A percentile compares a stretch with the other conserved stretches of the same genome.
Conservation (phyloP, 441 rosid species). For the Erysimum pusillum region DNA sequence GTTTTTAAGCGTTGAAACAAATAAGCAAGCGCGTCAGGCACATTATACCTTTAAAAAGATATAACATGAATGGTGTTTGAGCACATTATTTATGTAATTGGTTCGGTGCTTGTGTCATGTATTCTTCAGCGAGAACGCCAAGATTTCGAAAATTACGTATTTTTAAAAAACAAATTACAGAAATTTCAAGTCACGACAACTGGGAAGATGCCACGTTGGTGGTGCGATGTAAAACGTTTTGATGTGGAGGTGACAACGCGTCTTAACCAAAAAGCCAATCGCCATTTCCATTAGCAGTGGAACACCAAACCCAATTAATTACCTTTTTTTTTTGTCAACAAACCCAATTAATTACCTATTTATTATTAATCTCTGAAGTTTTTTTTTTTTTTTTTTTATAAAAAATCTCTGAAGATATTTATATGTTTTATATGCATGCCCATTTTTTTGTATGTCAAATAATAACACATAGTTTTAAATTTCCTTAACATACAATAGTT, state of each 20-base stretch:
- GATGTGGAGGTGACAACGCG: constrained; percentile 36
- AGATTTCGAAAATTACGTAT: not conserved
- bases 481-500: not conserved
- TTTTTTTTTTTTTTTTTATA: too few relatives aligned
- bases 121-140: constrained; percentile 22
- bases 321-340: too few relatives aligned
- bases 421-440: not conserved
- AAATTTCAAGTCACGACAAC: not conserved
- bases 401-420: not conserved
- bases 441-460: not conserved
- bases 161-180: not conserved
- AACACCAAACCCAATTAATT: constrained; percentile 17
- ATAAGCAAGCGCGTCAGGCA: constrained; percentile 28
- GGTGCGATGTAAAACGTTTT: constrained; percentile 11
- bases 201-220: constrained; percentile 25
- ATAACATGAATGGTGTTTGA: constrained; percentile 2
- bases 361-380: not conserved
- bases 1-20: constrained; percentile 20
- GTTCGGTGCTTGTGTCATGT: constrained; percentile 7
- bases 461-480: not conserved
- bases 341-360: not conserved
- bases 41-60: not conserved
- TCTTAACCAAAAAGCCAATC: constrained; percentile 20
- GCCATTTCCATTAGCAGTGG: constrained; percentile 32
- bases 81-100: not conserved